Evolutionary conservation across 805 yeast genomes (phyloP).

Genomic region (Maudiozyma barnettii): DNA sequence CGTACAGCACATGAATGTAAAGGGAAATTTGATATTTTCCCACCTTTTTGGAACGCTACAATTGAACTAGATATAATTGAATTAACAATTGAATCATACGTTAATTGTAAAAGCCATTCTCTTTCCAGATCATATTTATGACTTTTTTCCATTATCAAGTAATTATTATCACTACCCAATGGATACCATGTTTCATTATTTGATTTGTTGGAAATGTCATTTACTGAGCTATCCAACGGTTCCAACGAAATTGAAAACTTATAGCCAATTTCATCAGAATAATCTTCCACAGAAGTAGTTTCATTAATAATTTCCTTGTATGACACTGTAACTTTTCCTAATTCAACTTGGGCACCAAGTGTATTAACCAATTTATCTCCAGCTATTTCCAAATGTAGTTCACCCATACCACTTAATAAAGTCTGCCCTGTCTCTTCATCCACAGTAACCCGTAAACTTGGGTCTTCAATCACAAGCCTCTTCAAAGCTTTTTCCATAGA

Average conservation of each 20-base stretch:
- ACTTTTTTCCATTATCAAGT: conserved; percentile 24
- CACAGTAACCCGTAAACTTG: conserved; percentile 60
- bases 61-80: conserved; percentile 48
- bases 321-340: conserved; percentile 81
- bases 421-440: conserved; percentile 90
- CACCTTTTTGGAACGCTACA: conserved; percentile 60
- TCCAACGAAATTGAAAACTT: conserved; percentile 15
- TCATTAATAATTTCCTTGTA: conserved; percentile 60
- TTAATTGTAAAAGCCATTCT: conserved; percentile 42
- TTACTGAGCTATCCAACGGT: conserved; percentile 6
- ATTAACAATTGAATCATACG: conserved; percentile 43
- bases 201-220: conserved; percentile 8
- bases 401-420: conserved; percentile 96
- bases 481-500: conserved; percentile 62
- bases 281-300: conserved; percentile 5
- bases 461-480: conserved; percentile 75
- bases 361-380: conserved; percentile 70
- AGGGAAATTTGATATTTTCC: conserved; percentile 38
- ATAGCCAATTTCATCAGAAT: conserved; percentile 14
- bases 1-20: conserved; percentile 52
- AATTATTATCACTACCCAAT: conserved; percentile 29
- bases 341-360: conserved; percentile 68
- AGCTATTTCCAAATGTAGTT: conserved; percentile 84
- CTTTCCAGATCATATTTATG: conserved; percentile 18
- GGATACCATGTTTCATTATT: conserved; percentile 24